Percentiles rank a stretch among this genome's conserved stretches.
phyloP scores from a whole-genome alignment of 305 asterid genomes.

The Fraxinus ornus region DNA sequence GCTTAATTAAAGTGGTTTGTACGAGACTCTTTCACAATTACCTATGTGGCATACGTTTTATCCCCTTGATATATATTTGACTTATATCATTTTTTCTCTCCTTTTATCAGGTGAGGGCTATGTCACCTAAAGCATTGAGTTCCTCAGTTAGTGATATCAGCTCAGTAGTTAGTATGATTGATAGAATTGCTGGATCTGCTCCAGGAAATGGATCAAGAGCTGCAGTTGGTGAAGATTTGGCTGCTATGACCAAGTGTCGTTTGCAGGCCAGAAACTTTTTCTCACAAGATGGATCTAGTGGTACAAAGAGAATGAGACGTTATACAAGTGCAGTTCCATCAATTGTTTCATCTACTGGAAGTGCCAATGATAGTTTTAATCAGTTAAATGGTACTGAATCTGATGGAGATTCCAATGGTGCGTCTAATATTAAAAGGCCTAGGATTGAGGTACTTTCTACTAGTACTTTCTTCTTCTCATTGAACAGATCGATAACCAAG shows the following conservation, averaged over 20 bases:
- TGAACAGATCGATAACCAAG: constrained; percentile 10
- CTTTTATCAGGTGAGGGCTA: constrained; percentile 66
- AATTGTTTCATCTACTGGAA: constrained; percentile 75
- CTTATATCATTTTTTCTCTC: constrained; percentile 5
- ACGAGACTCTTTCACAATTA: constrained; percentile 13
- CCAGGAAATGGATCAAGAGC: constrained; percentile 99
- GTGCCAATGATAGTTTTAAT: constrained; percentile 61
- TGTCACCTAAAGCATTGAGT: constrained; percentile 65
- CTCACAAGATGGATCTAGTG: constrained; percentile 78
- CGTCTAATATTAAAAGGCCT: constrained; percentile 65
- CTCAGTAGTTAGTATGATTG: constrained; percentile 92
- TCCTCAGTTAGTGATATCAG: constrained; percentile 82
- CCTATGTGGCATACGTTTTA: constrained; percentile 7
- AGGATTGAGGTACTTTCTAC: constrained; percentile 57
- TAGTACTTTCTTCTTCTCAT: constrained; percentile 12
- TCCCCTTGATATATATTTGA: constrained; percentile 9
- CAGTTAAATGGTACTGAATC: constrained; percentile 65
- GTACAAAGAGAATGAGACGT: constrained; percentile 88
- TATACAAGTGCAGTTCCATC: constrained; percentile 81
- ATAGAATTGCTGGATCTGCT: constrained; percentile 97
- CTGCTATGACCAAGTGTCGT: constrained; percentile 89
- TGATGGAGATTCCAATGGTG: constrained; percentile 93
- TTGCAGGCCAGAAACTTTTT: constrained; percentile 79
- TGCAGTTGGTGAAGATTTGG: constrained; percentile 98
- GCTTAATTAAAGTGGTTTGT: constrained; percentile 77